A percentile compares a stretch with the other conserved stretches of the same genome.
Evolutionary conservation across 805 yeast genomes (phyloP).

Genomic region (Zygoascus ofunaensis): DNA sequence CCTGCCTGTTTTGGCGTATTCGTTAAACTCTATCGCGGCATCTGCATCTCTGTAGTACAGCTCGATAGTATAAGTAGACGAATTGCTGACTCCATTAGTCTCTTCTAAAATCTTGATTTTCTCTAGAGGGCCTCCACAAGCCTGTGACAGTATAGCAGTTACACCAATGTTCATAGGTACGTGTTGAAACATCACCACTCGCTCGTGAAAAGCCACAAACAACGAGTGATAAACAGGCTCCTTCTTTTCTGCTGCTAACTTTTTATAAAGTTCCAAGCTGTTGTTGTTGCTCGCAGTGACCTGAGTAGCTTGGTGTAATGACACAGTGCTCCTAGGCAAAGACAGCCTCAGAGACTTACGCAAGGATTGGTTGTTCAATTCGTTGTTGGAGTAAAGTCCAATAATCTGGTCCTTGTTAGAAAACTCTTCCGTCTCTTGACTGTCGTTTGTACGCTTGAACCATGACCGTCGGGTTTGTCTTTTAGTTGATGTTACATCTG

Average conservation of each 20-base stretch:
- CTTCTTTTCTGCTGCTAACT: too few species aligned
- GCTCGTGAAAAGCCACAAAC: too few species aligned
- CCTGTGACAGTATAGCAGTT: constrained; percentile 8
- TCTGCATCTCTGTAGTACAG: constrained; percentile 11
- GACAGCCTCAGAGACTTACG: too few species aligned
- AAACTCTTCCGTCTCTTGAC: not conserved
- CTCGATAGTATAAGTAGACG: constrained; percentile 6
- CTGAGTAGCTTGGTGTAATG: not conserved
- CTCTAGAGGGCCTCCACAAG: constrained; percentile 13
- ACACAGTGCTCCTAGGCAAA: too few species aligned
- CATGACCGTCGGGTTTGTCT: not conserved
- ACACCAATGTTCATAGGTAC: constrained; percentile 4
- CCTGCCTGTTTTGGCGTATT: constrained; percentile 14
- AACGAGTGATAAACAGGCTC: too few species aligned
- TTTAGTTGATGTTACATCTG: not conserved
- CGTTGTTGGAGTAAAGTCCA: too few species aligned
- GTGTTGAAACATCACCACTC: constrained; percentile 1
- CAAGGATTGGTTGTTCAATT: too few species aligned
- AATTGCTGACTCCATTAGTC: not conserved
- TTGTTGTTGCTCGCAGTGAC: not conserved
- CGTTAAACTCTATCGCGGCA: constrained; percentile 11
- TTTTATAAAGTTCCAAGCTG: not conserved
- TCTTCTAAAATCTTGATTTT: constrained; percentile 1
- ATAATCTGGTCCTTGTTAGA: constrained; percentile 1
- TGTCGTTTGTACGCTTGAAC: not conserved